phyloP scores from a whole-genome alignment of 192 early-diverging fungal species.

The Pecoramyces ruminantium region DNA sequence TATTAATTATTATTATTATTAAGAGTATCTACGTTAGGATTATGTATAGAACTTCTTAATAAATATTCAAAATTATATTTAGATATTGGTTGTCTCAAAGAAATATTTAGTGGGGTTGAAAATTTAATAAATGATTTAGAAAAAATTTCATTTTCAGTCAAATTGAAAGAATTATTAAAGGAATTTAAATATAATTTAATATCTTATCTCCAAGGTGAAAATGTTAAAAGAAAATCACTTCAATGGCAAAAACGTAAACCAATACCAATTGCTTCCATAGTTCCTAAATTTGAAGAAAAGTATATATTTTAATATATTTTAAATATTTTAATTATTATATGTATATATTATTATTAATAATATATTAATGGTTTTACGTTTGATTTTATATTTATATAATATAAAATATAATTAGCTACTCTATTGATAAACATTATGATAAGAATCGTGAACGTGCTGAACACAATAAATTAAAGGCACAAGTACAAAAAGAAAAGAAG shows the following conservation, averaged over 20 bases:
- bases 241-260: slow-evolving; percentile 71
- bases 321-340: no score
- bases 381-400: no score
- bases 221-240: slow-evolving; percentile 43
- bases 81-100: not conserved
- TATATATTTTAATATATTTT: slow-evolving; percentile 3
- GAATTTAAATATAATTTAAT: slow-evolving; percentile 15
- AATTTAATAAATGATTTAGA: not conserved
- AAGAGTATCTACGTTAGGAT: not conserved
- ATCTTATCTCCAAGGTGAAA: slow-evolving; percentile 26
- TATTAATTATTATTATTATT: no score
- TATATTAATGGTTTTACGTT: no score
- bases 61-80: not conserved
- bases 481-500: slow-evolving; percentile 85
- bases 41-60: not conserved
- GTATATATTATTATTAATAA: no score
- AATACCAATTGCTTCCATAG: slow-evolving; percentile 66
- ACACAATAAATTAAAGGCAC: slow-evolving; percentile 53
- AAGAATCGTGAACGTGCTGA: slow-evolving; percentile 59
- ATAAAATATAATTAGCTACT: slow-evolving; percentile 59
- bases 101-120: not conserved
- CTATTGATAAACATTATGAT: slow-evolving; percentile 67
- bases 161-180: not conserved
- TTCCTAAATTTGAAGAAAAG: slow-evolving; percentile 79
- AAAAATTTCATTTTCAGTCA: not conserved